Percentiles rank a stretch among this genome's conserved stretches.
Conservation (phyloP, 148 eudicot genomes). For the Pharnaceum exiguum region DNA sequence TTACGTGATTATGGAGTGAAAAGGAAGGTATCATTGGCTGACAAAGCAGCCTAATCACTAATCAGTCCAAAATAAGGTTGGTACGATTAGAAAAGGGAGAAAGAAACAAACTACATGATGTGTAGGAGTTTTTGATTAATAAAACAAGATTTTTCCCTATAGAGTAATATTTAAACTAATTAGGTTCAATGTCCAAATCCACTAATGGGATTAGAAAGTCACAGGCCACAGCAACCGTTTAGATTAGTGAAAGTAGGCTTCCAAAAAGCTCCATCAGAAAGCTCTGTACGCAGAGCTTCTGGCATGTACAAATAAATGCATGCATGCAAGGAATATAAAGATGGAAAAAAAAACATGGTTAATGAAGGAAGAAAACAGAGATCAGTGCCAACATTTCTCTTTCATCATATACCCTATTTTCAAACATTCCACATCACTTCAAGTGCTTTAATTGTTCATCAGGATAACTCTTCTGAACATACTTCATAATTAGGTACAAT, state of each 20-base stretch:
- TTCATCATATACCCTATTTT: neutral
- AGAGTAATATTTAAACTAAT: neutral
- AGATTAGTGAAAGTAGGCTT: neutral
- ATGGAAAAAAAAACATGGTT: neutral
- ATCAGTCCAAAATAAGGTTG: too few relatives aligned
- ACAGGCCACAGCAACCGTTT: neutral
- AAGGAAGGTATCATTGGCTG: too few relatives aligned
- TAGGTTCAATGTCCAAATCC: constrained; percentile 15
- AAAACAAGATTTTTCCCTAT: neutral
- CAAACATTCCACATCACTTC: neutral
- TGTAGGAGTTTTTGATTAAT: neutral
- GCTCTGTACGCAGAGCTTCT: neutral
- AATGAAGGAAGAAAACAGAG: neutral
- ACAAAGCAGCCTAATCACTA: too few relatives aligned
- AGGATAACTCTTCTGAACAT: neutral
- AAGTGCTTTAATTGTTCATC: neutral
- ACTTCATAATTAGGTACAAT: constrained; percentile 20
- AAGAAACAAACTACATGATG: neutral
- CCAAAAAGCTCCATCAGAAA: neutral
- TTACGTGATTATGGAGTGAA: too few relatives aligned
- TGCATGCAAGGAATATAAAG: neutral
- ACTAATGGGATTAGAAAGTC: neutral
- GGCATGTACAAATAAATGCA: constrained; percentile 2
- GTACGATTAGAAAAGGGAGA: constrained; percentile 6
- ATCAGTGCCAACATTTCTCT: neutral